These are phyloP conservation scores for Mrakia blollopis DNA, from an alignment of 768 basidiomycete genomes.

Conservation along the genomic window DNA sequence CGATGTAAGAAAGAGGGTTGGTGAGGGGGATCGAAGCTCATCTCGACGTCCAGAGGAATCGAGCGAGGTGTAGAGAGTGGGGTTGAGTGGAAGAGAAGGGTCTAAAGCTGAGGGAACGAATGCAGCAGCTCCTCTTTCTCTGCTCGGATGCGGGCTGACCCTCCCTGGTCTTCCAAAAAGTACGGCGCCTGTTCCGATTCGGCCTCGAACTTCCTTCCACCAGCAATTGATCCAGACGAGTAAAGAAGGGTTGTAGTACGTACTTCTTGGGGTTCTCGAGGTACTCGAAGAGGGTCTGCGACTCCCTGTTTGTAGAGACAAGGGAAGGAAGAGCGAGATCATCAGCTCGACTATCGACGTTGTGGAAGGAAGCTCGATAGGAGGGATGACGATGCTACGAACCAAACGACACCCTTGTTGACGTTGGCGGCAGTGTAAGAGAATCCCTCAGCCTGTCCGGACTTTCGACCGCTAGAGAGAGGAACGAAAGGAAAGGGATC, in stretches of 20 bases:
- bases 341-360: neutral
- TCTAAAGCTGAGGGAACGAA: neutral
- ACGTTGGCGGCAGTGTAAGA: constrained; percentile 92
- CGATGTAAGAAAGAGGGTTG: neutral
- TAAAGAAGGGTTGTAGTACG: neutral
- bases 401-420: constrained; percentile 86
- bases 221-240: no score
- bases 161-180: neutral
- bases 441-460: constrained; percentile 78
- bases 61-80: neutral
- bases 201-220: neutral
- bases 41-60: neutral
- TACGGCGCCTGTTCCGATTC: neutral
- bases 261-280: constrained; percentile 33
- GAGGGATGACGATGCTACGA: constrained; percentile 4
- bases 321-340: neutral
- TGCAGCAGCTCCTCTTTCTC: neutral
- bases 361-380: neutral
- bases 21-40: neutral
- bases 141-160: no score
- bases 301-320: constrained; percentile 43
- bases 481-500: neutral
- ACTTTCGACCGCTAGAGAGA: constrained; percentile 46
- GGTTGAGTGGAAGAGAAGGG: neutral
- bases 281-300: constrained; percentile 53